A percentile compares a stretch with the other conserved stretches of the same genome.
Evolutionary conservation across 768 basidiomycete species (phyloP).

Genomic region (Kwoniella dejecticola): DNA sequence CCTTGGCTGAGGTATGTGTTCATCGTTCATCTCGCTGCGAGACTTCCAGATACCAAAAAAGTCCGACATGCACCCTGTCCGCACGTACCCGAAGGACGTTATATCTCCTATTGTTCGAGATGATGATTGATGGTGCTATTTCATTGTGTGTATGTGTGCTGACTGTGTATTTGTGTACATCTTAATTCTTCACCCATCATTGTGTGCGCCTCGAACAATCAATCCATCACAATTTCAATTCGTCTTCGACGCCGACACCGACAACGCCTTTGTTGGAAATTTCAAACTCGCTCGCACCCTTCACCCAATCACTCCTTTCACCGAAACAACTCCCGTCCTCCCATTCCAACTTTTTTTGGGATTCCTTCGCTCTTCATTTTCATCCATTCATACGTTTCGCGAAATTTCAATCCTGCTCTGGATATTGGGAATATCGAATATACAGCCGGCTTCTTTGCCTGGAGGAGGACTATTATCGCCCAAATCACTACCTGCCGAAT

Average conservation of each 20-base stretch:
- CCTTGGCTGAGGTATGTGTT: slow-evolving; percentile 37
- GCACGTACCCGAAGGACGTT: slow-evolving; percentile 11
- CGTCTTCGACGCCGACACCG: neutral
- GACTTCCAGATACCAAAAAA: neutral
- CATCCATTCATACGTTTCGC: neutral
- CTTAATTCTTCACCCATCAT: neutral
- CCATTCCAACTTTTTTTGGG: neutral
- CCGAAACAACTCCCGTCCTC: neutral
- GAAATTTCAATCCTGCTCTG: no score
- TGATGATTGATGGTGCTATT: no score
- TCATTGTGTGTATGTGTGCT: no score
- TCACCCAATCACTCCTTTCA: slow-evolving; percentile 11
- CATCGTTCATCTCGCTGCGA: neutral
- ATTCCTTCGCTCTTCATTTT: neutral
- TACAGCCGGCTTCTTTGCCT: slow-evolving; percentile 24
- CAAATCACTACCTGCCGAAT: slow-evolving; percentile 2
- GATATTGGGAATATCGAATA: neutral
- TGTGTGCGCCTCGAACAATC: neutral
- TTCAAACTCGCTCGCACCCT: neutral
- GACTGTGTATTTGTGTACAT: slow-evolving; percentile 1
- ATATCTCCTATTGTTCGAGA: slow-evolving; percentile 2
- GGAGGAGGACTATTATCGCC: slow-evolving; percentile 13
- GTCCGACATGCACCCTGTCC: slow-evolving; percentile 4
- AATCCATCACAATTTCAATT: neutral
- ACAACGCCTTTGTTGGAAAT: slow-evolving; percentile 18